These are phyloP conservation scores for Euphrasia confusa DNA, from an alignment of 257 asterid genomes.

Conservation along the genomic window DNA sequence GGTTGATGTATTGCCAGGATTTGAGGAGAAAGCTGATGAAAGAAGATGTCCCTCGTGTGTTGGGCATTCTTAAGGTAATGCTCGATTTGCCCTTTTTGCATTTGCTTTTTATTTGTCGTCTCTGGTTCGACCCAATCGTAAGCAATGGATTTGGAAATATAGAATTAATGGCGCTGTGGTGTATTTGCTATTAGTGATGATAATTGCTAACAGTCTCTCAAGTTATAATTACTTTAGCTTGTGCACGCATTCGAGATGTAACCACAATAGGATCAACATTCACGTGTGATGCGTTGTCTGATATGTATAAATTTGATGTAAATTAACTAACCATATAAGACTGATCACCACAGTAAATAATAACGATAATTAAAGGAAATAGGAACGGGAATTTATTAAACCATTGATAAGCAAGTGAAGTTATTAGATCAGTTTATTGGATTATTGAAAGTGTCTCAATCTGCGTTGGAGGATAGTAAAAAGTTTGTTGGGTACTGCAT, in stretches of 20 bases:
- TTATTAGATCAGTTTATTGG: neutral
- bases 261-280: neutral
- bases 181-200: neutral
- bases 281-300: neutral
- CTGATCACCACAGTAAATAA: neutral
- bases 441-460: too few species aligned
- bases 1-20: constrained; percentile 84
- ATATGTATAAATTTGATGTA: neutral
- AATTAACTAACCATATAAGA: too few species aligned
- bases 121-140: too few species aligned
- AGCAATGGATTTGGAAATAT: too few species aligned
- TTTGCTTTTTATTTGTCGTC: too few species aligned
- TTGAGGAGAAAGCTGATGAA: constrained; percentile 84
- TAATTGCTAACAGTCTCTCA: too few species aligned
- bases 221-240: too few species aligned
- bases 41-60: constrained; percentile 73
- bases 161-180: too few species aligned
- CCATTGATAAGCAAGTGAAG: neutral
- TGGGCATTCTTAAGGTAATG: constrained; percentile 84
- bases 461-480: too few species aligned
- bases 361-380: neutral
- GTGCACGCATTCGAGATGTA: neutral
- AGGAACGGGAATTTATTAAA: neutral
- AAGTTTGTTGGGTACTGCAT: too few species aligned
- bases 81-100: neutral